phyloP scores from a whole-genome alignment of 371 early-diverging fungal genomes.

The Globomyces sp. region DNA sequence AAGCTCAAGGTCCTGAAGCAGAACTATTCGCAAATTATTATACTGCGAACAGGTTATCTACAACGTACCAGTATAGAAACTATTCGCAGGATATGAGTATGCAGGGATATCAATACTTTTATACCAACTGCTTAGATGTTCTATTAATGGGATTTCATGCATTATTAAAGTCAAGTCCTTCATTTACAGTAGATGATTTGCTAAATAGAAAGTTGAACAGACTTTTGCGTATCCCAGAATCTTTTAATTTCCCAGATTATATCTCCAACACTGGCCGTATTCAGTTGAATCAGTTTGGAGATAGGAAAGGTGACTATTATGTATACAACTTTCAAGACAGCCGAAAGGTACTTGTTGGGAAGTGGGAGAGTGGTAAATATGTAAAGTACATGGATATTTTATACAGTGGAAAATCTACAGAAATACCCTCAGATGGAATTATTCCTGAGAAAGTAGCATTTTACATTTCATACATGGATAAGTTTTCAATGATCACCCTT shows the following conservation, averaged over 20 bases:
- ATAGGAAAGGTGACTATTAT: conserved; percentile 9
- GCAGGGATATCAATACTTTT: conserved; percentile 9
- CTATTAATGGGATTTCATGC: conserved; percentile 13
- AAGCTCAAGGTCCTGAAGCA: conserved; percentile 10
- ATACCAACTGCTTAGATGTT: conserved; percentile 1
- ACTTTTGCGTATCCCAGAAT: background rate
- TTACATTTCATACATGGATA: background rate
- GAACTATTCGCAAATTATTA: conserved; percentile 3
- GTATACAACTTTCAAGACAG: conserved; percentile 11
- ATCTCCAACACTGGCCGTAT: background rate
- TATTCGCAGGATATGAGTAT: background rate
- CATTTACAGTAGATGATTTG: background rate
- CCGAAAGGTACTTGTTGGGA: background rate
- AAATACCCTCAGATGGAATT: background rate
- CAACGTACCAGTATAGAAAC: background rate
- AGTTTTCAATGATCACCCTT: too few relatives aligned
- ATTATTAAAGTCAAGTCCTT: conserved; percentile 2
- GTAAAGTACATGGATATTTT: background rate
- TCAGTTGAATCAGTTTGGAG: conserved; percentile 8
- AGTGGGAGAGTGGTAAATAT: background rate
- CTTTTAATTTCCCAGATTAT: conserved; percentile 13
- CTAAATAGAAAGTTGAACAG: conserved; percentile 1
- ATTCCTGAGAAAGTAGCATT: conserved; percentile 1
- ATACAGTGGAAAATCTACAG: conserved; percentile 5
- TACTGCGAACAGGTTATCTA: conserved; percentile 1